Percentiles rank a stretch among this genome's conserved stretches.
phyloP scores from a whole-genome alignment of 495 filamentous ascomycete genomes.

The Chaetomium cochliodes region DNA sequence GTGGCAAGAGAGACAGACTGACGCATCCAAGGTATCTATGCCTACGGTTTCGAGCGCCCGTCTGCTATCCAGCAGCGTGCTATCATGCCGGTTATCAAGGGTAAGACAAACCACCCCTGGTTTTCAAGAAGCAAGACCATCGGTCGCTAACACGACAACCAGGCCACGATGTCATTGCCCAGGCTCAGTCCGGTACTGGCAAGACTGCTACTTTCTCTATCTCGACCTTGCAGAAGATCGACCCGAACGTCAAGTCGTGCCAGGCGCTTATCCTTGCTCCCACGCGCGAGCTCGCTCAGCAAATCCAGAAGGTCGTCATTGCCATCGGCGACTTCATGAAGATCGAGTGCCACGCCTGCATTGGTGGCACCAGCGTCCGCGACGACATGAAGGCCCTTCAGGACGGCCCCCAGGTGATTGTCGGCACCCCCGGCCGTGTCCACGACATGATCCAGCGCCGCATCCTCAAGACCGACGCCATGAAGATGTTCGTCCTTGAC shows the following conservation, averaged over 20 bases:
- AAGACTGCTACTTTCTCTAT: constrained; percentile 99
- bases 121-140: background rate
- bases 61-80: constrained; percentile 99
- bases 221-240: constrained; percentile 92
- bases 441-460: constrained; percentile 99
- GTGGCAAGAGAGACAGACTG: constrained; percentile 22
- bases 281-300: constrained; percentile 94
- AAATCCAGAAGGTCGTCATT: constrained; percentile 97
- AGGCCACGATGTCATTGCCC: constrained; percentile 98
- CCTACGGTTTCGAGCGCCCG: constrained; percentile 98
- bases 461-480: constrained; percentile 85
- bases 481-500: constrained; percentile 99
- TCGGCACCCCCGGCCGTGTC: constrained; percentile 91
- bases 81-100: constrained; percentile 99
- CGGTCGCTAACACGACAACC: constrained; percentile 31
- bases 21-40: constrained; percentile 79
- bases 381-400: constrained; percentile 97
- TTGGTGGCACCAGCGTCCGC: constrained; percentile 94
- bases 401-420: constrained; percentile 95
- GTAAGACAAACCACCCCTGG: constrained; percentile 56
- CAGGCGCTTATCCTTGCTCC: constrained; percentile 97
- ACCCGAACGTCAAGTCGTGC: constrained; percentile 77
- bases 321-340: constrained; percentile 99
- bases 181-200: constrained; percentile 97
- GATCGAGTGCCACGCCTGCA: constrained; percentile 97